These are phyloP conservation scores for Rosa lucieae DNA, from an alignment of 306 rosid genomes.

Conservation along the genomic window DNA sequence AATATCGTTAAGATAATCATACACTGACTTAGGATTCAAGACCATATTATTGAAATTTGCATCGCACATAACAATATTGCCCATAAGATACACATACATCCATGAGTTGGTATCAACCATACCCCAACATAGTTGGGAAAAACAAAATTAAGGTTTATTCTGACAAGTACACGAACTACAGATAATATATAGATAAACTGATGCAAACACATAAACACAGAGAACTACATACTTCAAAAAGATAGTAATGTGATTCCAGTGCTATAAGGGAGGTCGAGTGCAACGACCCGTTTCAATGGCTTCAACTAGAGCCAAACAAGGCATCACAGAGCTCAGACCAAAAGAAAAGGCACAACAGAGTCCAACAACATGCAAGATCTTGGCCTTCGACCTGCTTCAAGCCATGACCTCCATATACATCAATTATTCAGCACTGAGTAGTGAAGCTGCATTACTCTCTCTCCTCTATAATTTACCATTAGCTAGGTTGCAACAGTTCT, in stretches of 20 bases:
- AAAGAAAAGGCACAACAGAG: background rate
- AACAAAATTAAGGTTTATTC: too few species aligned
- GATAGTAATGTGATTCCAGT: too few species aligned
- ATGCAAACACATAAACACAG: background rate
- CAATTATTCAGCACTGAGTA: background rate
- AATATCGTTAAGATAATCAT: background rate
- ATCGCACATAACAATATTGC: background rate
- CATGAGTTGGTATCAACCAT: background rate
- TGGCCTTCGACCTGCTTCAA: background rate
- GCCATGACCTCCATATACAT: background rate
- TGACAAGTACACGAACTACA: background rate
- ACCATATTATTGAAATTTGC: background rate
- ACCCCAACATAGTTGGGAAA: background rate
- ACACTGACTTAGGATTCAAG: background rate
- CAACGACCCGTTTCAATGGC: background rate
- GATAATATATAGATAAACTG: background rate
- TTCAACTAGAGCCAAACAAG: background rate
- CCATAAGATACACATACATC: background rate
- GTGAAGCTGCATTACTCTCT: background rate
- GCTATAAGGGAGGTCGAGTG: too few species aligned
- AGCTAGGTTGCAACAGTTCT: background rate
- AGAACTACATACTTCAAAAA: too few species aligned
- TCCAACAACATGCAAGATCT: background rate
- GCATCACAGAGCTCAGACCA: background rate
- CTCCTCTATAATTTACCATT: background rate